phyloP scores from a whole-genome alignment of 2,329 filamentous ascomycete species.

The Dactylellina cionopaga region DNA sequence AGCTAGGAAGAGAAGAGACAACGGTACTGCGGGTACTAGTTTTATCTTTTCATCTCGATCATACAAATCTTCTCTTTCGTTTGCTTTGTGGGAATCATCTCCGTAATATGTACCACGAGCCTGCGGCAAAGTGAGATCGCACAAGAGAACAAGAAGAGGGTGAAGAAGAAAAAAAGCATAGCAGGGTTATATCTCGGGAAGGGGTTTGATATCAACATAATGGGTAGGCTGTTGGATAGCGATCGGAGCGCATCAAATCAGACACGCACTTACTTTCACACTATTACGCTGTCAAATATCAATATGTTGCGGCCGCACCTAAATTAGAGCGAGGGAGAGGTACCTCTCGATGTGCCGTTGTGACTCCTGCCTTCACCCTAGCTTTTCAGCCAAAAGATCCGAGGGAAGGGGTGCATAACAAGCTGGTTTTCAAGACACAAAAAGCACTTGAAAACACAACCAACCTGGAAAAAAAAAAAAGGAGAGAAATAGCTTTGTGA shows the following conservation, averaged over 20 bases:
- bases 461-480: neutral
- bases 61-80: constrained; percentile 29
- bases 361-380: constrained; percentile 33
- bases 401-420: constrained; percentile 43
- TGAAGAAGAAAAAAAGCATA: constrained; percentile 7
- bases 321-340: constrained; percentile 2
- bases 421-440: constrained; percentile 2
- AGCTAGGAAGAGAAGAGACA: constrained; percentile 2
- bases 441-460: neutral
- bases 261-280: too few species aligned
- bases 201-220: constrained; percentile 13
- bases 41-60: constrained; percentile 14
- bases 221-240: constrained; percentile 36
- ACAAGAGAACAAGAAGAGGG: constrained; percentile 31
- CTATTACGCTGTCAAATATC: too few species aligned
- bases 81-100: constrained; percentile 49
- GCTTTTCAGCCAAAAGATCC: constrained; percentile 22
- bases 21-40: too few species aligned
- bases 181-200: constrained; percentile 31
- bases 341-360: constrained; percentile 20
- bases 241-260: too few species aligned
- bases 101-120: constrained; percentile 52
- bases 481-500: constrained; percentile 1
- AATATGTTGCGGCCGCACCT: constrained; percentile 5
- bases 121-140: constrained; percentile 42